Conservation (phyloP, 2,329 filamentous ascomycete species). For the Coniella lustricola region DNA sequence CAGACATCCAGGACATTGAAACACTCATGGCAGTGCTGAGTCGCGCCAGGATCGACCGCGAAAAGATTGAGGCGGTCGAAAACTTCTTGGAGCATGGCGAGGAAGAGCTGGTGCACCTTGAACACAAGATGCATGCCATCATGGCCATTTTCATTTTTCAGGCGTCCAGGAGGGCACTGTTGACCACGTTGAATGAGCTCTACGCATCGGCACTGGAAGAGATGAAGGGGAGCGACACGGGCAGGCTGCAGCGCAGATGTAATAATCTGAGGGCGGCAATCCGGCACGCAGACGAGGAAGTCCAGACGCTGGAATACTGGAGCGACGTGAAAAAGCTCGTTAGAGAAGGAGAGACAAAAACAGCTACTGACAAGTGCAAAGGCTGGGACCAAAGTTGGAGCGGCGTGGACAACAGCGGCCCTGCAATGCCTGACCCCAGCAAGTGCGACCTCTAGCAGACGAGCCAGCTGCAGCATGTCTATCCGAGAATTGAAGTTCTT, state of each 20-base stretch:
- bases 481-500: slow-evolving; percentile 5
- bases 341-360: slow-evolving; percentile 39
- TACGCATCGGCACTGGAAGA: slow-evolving; percentile 49
- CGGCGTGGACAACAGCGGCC: slow-evolving; percentile 48
- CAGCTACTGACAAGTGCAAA: slow-evolving; percentile 35
- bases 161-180: slow-evolving; percentile 69
- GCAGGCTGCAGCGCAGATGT: slow-evolving; percentile 37
- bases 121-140: slow-evolving; percentile 72
- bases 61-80: slow-evolving; percentile 79
- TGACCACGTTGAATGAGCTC: slow-evolving; percentile 61
- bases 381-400: slow-evolving; percentile 41
- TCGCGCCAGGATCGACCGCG: slow-evolving; percentile 69
- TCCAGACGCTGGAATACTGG: slow-evolving; percentile 79
- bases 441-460: slow-evolving; percentile 12
- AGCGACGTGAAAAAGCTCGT: slow-evolving; percentile 71
- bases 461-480: slow-evolving; percentile 16
- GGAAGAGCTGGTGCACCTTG: slow-evolving; percentile 68
- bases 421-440: slow-evolving; percentile 29
- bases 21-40: slow-evolving; percentile 64
- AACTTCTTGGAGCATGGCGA: slow-evolving; percentile 73
- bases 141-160: slow-evolving; percentile 88
- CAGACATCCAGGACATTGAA: slow-evolving; percentile 54
- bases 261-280: slow-evolving; percentile 68
- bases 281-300: slow-evolving; percentile 70
- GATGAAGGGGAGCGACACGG: slow-evolving; percentile 35